Base-by-base conservation (phyloP, 805 yeast genomes). In the Wickerhamiella galacta region DNA sequence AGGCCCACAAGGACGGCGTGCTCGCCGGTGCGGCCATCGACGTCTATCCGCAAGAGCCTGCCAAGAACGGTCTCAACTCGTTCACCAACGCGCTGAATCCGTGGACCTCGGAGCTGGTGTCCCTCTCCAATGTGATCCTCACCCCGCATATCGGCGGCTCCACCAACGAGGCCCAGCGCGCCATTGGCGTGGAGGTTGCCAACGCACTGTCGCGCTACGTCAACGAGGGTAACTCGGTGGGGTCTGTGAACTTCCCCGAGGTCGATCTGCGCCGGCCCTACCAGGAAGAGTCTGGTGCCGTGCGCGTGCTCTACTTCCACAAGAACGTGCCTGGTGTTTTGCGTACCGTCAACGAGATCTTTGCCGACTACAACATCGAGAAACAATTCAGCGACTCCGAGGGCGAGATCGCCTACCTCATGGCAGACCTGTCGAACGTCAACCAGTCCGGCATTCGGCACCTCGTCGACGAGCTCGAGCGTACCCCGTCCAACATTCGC, bases 111-210 rank as follows among this genome's bases (percentile, higher is more conserved):
- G 95, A 85, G 54, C 68, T 90, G 47, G 68, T 73, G 46, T 62
- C 78, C 8, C 68, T 83, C 54, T 73, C 85, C 61, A 90, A 90
- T 60, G 72, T 87, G 40, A 83, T 90, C 44, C 68, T 90, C 51
- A 76, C 96, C 35, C 98, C 98, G 21, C 98, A 90, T 55, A 90
- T 90, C 47, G 98, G 98, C 61, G 98, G 98, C 45, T 83, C 95
- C 32, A 90, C 98, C 30, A 96, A 87, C 60, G 98, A 90, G 66
- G 98, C 98, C 24, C 98, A 90, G 68, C 69, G 80, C 36, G 93
- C 96, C 25, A 90, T 90, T 52, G 98, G 98, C 62, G 65, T 87
- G 39, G 98, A 90, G 64, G 98, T 90, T 40, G 81, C 76, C 39
- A 66, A 77, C 29, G 74, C 93, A 25, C 67, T 90, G 50, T 66